Percentiles rank a stretch among this genome's conserved stretches.
phyloP scores from a whole-genome alignment of 202 grass and related monocot species.

The Saccharum hybrid region DNA sequence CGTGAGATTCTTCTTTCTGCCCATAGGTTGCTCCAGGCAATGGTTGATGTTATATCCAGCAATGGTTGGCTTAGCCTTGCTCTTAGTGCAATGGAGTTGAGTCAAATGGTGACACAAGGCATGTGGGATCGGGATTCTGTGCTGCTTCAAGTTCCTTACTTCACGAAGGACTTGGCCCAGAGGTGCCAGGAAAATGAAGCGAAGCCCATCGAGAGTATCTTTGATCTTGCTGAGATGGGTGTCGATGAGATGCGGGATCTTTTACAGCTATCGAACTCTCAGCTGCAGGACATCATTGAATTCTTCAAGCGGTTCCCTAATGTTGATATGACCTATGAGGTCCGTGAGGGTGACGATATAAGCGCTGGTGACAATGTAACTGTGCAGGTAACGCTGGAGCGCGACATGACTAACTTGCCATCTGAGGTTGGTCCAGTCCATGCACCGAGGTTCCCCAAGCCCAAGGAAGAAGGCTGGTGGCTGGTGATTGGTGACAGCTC shows the following conservation, averaged over 20 bases:
- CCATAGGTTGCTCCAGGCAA: constrained; percentile 83
- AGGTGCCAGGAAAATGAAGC: constrained; percentile 74
- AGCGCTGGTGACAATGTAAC: constrained; percentile 64
- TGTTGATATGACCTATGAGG: constrained; percentile 85
- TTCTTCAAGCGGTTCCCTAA: constrained; percentile 91
- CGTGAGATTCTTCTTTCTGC: constrained; percentile 79
- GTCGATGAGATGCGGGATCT: constrained; percentile 64
- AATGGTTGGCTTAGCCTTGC: constrained; percentile 86
- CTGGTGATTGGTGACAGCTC: constrained; percentile 73
- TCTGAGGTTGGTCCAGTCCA: constrained; percentile 76
- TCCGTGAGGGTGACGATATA: constrained; percentile 66
- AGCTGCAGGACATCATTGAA: constrained; percentile 68
- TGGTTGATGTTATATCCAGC: constrained; percentile 95
- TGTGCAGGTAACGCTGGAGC: constrained; percentile 77
- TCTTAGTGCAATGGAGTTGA: constrained; percentile 82
- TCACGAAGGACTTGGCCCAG: constrained; percentile 72
- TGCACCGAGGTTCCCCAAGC: constrained; percentile 74
- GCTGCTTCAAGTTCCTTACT: constrained; percentile 75
- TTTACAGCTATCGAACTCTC: constrained; percentile 66
- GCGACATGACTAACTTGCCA: constrained; percentile 59
- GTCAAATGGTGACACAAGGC: constrained; percentile 91
- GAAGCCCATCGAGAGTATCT: constrained; percentile 72
- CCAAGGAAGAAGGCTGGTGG: constrained; percentile 98
- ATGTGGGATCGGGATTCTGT: constrained; percentile 92
- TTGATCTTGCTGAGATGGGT: constrained; percentile 89